Conservation (phyloP, 2,329 filamentous ascomycete genomes). For the Sclerotinia borealis region DNA sequence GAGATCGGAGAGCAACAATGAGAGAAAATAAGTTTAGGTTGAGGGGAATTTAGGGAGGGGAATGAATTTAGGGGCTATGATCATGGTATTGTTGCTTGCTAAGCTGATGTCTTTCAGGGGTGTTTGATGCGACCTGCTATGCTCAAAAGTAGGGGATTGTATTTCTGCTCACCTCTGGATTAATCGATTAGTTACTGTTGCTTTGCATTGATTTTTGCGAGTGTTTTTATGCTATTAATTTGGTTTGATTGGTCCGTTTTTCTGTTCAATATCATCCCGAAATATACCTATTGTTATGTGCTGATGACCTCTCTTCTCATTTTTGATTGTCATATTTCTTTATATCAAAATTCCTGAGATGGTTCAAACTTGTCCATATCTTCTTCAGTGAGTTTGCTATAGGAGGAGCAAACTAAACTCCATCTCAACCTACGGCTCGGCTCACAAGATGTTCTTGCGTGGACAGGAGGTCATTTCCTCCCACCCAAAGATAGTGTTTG, state of each 20-base stretch:
- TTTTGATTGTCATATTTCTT: neutral
- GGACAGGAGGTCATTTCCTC: too few relatives aligned
- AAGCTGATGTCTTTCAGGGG: neutral
- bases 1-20: neutral
- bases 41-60: neutral
- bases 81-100: neutral
- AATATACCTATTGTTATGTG: neutral
- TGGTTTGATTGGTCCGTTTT: neutral
- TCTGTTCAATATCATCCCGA: neutral
- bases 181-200: neutral
- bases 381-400: neutral
- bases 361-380: neutral
- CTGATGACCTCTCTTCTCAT: neutral
- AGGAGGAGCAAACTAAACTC: neutral
- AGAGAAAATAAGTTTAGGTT: neutral
- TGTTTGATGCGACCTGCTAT: neutral
- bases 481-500: fast-evolving
- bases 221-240: neutral
- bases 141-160: neutral
- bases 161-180: neutral
- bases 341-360: neutral
- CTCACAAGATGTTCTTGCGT: neutral
- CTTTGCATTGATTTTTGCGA: neutral
- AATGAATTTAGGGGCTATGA: neutral
- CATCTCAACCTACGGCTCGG: neutral